Base-by-base conservation (phyloP, 208 protist genomes). In the Crithidia sp. region DNA sequence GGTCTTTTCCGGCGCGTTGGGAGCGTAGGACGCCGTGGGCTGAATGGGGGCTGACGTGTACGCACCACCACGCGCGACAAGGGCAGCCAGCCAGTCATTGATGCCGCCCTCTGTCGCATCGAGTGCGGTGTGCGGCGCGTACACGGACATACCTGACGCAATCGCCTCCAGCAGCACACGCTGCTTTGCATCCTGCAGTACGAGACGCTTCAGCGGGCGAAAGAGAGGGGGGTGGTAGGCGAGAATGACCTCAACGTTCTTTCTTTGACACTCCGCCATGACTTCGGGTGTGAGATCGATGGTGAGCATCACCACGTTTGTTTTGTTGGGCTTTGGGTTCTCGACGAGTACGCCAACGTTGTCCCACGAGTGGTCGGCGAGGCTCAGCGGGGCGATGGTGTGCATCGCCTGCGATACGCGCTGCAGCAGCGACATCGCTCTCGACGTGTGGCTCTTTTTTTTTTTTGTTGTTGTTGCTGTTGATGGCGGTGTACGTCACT, bases 281-380 rank as follows among this genome's bases (percentile, higher is more conserved):
- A 97, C 93, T 44, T 83, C 83, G 2, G 90, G 87, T 13, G 94
- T 98, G 37, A 98, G 88, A 71, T 98, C 96, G 36, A 98, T 94
- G 10, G 96, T 95, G 17, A 97, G 88, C 63, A 97, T 64, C 36
- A 98, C 86, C 36, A 81, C 77, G 36, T 78, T 80, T 12, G 52
- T 82, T 8, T 64, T 67, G 65, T 87, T 86, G 39, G 79, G 81
- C n/a, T 64, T 54, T 12, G 92, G 87, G 3, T 82, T 88, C 80
- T 98, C 94, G 3, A 98, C 84, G n/a, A 98, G 90, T 6, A 98
- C 67, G 17, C 96, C 96, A 36, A 98, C 96, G 72, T 98, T 98
- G 74, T 98, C 96, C 95, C 96, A 98, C 36, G 90, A 93, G 52
- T 79, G 71, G 67, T 98, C 94, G 10, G 96, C 96, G 16, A 97